Evolutionary conservation across 2,329 filamentous ascomycete genomes (phyloP), one percentile per base, ranked within the genome.

Genomic region (Alternaria dauci): DNA sequence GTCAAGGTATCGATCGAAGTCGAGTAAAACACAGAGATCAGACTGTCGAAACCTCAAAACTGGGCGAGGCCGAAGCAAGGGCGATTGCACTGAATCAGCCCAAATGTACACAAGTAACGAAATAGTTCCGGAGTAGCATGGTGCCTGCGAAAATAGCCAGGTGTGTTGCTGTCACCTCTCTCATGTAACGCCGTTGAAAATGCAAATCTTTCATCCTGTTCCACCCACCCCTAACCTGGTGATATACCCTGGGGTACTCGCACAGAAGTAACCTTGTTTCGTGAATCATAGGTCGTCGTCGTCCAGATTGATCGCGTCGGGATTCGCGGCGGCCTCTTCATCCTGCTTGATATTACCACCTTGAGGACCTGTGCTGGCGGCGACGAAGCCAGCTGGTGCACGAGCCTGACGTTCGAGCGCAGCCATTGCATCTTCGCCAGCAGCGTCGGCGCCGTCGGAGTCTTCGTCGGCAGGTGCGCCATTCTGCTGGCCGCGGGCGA

Each of bases 331-430:
- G 18, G 79, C 77, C 41, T 70, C 67, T 39, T 82, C 78, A 4
- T 77, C 75, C n/a, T 80, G 71, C 41, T 75, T 69, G 58, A 81
- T 79, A 68, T 87, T 86, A 23, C 87, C 88, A 12, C 86, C 88
- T 70, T 90, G 86, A 2, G 90, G 87, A 1, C 89, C 91, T 38
- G 88, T 91, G 74, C 88, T 95, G 28, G 95, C 91, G 23, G 94
- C 89, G 30, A 99, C 94, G 72, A 99, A 99, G 23, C 95, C 95
- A 25, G 90, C 87, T 0, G 94, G 94, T 6, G 94, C 94, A 59
- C 90, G 86, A n/a, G 93, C 90, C 78, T 97, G 92, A 67, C 92
- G 86, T 78, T 97, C 94, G 62, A 98, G 83, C 23, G 90, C 91
- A 41, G 89, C 91, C 93, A 97, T 97, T 23, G 93, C 93, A 79